Evolutionary conservation across 148 eudicot genomes (phyloP), one percentile per base, ranked within the genome.

Genomic region (Dysphania ambrosioides): DNA sequence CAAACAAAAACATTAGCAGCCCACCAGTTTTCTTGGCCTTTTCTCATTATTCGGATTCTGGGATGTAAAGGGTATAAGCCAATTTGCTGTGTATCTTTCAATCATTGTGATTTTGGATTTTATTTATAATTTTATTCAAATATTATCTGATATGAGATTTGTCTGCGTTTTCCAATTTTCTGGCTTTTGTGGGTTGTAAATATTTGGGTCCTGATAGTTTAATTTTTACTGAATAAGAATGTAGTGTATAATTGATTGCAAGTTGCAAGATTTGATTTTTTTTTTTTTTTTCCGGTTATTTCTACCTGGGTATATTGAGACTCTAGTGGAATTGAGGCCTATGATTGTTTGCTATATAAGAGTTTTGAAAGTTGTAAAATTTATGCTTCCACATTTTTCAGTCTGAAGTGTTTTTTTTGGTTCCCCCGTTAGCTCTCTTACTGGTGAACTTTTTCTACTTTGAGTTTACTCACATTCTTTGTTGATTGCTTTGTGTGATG

Each of bases 161-260:
- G 36, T 42, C 53, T 49, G 61, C 12, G 35, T 32, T 41, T 53
- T 72, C 6, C 19, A 49, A 49, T 72, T 59, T 57, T 68, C 2
- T 18, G 21, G 32, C 27, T 51, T 6, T 18, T 16, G 47, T 31
- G 1, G 76, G 19, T 66, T 27, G 56, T 75, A 24, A 71, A 16
- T 74, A 13, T 18, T 26, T 67, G 59, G 13, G 9, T 19, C 24
- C 41, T 23, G 73, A 64, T 77, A 44, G 72, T 71, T 47, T 68
- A 47, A 11, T 75, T 83, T 75, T 81, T 55, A 62, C 64, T 73
- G 77, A 88, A 83, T 78, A 68, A 82, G 79, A 74, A 74, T 82
- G 84, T 78, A 83, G 87, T 79, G 79, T 74, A 84, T 82, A 79
- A 75, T 81, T 61, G 41, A 77, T 75, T 4, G 42, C 83, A 86